These are phyloP conservation scores for Nematodospora anomalae DNA, from an alignment of 1,139 yeast genomes.

Conservation along the genomic window DNA sequence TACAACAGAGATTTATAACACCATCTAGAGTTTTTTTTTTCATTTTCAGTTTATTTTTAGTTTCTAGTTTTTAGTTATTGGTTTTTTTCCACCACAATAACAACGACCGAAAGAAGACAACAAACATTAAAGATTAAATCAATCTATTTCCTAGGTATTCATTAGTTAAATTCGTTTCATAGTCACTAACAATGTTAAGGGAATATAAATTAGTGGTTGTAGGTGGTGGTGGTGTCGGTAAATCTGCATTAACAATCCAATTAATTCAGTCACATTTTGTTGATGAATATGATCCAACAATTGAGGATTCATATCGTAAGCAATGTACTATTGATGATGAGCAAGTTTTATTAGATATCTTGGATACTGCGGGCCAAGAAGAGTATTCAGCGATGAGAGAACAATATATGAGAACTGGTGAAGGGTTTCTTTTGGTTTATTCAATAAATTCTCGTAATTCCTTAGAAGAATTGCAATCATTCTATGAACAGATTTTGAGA, in stretches of 20 bases:
- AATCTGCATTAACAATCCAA: constrained; percentile 91
- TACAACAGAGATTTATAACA: too few species aligned
- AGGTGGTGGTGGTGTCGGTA: constrained; percentile 99
- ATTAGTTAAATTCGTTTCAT: too few species aligned
- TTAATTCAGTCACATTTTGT: constrained; percentile 89
- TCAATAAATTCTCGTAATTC: constrained; percentile 80
- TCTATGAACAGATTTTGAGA: constrained; percentile 80
- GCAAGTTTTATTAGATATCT: constrained; percentile 62
- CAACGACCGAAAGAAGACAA: too few species aligned
- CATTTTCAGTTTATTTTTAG: too few species aligned
- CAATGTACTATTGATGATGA: constrained; percentile 54
- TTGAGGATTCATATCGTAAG: constrained; percentile 73
- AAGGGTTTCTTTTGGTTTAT: constrained; percentile 83
- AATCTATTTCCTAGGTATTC: too few species aligned
- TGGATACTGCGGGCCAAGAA: constrained; percentile 98
- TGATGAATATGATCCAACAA: constrained; percentile 96
- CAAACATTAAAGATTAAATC: too few species aligned
- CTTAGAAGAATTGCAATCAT: constrained; percentile 73
- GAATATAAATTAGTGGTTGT: constrained; percentile 91
- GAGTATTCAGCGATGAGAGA: constrained; percentile 96
- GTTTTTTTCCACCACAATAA: too few species aligned
- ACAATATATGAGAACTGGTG: constrained; percentile 90
- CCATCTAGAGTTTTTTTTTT: too few species aligned
- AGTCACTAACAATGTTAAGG: constrained; percentile 38
- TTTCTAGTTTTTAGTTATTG: too few species aligned